Evolutionary conservation across 345 rosid genomes (phyloP), one percentile per base, ranked within the genome.

Genomic region (Rubroshorea leprosula): DNA sequence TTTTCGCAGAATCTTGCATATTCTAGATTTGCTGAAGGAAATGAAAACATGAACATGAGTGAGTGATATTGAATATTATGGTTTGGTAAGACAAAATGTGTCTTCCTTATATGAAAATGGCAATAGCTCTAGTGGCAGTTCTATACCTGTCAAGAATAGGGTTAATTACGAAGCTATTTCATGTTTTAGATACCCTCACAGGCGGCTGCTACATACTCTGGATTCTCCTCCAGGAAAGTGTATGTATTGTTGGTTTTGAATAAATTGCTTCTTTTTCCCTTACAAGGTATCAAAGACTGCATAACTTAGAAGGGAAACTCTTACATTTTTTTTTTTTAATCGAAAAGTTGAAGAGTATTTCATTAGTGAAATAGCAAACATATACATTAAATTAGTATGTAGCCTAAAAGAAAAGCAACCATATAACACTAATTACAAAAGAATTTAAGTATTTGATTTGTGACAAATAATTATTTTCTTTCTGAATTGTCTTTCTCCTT

Each of bases 121-220:
- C 7, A 35, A 3, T 35, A 35, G 1, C 41, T 6, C 7, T 35
- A 23, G 64, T 54, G 14, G 19, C 44, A 51, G 48, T 61, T 10
- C 24, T 13, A 39, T 57, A 44, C 54, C 35, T 29, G 35, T 9
- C 35, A 4, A 29, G 35, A 29, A 29, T 9, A 29, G 4, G n/a
- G n/a, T n/a, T n/a, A n/a, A 29, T 13, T 8, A 35, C 12, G 41
- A 35, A 35, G 41, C 41, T 8, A 35, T 35, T 35, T 35, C 41
- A 35, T 35, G 41, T 13, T 35, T 20, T 21, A 15, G 54, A 23
- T n/a, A 12, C 4, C 4, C 49, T 58, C 38, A 44, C 5, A 21
- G 23, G 60, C 35, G 17, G 38, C 61, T 18, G 22, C 39, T 49
- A 56, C 58, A n/a, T n/a, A n/a, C n/a, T n/a, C n/a, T n/a, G n/a